Percentiles rank a stretch among this genome's conserved stretches.
Evolutionary conservation across 352 stramenopile species (phyloP).

Genomic region (Peronospora destructor): DNA sequence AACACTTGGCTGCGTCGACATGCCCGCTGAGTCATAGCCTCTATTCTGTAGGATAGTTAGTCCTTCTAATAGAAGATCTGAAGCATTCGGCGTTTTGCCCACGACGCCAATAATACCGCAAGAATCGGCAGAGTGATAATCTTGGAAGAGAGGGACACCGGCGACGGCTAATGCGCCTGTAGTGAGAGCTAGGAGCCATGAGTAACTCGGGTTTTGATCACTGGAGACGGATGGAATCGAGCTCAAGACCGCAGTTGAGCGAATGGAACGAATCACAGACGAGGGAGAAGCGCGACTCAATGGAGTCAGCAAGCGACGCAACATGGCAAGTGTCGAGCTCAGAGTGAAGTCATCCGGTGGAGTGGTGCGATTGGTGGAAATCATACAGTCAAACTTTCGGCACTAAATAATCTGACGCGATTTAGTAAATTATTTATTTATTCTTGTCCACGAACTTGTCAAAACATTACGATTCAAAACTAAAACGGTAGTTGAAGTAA

Average conservation of each 20-base stretch:
- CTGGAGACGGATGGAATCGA: slow-evolving; percentile 1
- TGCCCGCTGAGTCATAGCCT: slow-evolving; percentile 96
- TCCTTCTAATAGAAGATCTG: slow-evolving; percentile 78
- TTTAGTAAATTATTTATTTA: too few species aligned
- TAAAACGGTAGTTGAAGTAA: too few species aligned
- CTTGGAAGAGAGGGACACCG: slow-evolving; percentile 1
- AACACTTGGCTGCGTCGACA: slow-evolving; percentile 85
- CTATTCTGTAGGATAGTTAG: slow-evolving; percentile 91
- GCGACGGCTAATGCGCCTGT: slow-evolving; percentile 14
- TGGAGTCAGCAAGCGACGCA: slow-evolving; percentile 15
- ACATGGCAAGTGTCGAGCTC: slow-evolving; percentile 6
- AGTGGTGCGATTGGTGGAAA: slow-evolving; percentile 23
- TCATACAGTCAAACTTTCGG: too few species aligned
- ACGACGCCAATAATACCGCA: slow-evolving; percentile 81
- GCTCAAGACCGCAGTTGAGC: slow-evolving; percentile 1
- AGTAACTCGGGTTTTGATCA: slow-evolving; percentile 3
- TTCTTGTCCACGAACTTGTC: too few species aligned
- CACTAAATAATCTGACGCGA: too few species aligned
- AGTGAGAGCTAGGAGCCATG: slow-evolving; percentile 19
- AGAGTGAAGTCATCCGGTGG: slow-evolving; percentile 9
- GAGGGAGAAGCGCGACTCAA: slow-evolving; percentile 7
- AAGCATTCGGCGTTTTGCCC: slow-evolving; percentile 53
- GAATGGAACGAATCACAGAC: slow-evolving; percentile 6
- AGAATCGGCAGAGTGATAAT: slow-evolving; percentile 30
- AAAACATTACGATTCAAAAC: neutral